Percentiles rank a stretch among this genome's conserved stretches.
phyloP scores from a whole-genome alignment of 495 filamentous ascomycete species.

The Thozetella sp. region DNA sequence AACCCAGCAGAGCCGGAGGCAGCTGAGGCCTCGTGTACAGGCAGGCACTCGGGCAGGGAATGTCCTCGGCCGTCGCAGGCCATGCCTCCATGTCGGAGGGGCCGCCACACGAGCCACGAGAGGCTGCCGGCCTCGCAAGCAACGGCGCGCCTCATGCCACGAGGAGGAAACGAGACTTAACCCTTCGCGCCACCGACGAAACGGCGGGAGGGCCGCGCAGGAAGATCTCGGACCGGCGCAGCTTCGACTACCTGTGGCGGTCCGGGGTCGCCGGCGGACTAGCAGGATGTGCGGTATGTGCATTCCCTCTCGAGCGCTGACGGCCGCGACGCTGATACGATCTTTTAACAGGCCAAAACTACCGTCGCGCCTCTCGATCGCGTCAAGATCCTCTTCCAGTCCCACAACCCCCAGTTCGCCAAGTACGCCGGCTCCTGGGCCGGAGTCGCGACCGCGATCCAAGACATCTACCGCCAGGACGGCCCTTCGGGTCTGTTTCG shows the following conservation, averaged over 20 bases:
- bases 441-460: constrained; percentile 75
- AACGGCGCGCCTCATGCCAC: constrained; percentile 12
- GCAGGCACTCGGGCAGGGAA: constrained; percentile 40
- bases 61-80: constrained; percentile 49
- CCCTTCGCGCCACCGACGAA: constrained; percentile 36
- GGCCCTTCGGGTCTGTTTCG: constrained; percentile 80
- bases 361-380: constrained; percentile 94
- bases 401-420: constrained; percentile 87
- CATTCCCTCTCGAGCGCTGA: neutral
- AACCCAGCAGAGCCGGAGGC: no score
- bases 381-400: constrained; percentile 98
- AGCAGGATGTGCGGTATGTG: constrained; percentile 81
- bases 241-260: constrained; percentile 77
- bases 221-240: constrained; percentile 62
- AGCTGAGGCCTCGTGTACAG: no score
- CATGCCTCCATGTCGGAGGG: constrained; percentile 49
- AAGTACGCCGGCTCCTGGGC: constrained; percentile 90
- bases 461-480: constrained; percentile 77
- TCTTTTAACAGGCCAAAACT: constrained; percentile 76
- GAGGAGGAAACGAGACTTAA: constrained; percentile 14
- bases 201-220: constrained; percentile 30
- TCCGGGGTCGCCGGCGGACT: constrained; percentile 85
- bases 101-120: constrained; percentile 32
- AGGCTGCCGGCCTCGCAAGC: constrained; percentile 25
- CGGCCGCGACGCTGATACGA: neutral